phyloP scores from a whole-genome alignment of 176 grass and related monocot genomes.

The Dactylis glomerata region DNA sequence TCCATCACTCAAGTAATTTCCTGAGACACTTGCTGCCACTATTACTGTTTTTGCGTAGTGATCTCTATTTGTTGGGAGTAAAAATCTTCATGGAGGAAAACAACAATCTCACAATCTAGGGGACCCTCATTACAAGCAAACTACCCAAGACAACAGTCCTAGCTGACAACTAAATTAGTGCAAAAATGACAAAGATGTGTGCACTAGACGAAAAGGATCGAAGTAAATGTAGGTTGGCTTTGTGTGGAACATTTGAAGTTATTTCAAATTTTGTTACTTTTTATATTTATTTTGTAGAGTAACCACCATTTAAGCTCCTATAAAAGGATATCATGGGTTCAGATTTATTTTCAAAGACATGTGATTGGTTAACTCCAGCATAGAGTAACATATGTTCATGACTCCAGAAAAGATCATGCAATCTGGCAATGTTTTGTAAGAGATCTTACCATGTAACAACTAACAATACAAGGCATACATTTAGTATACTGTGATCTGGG shows the following conservation, averaged over 20 bases:
- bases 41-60: background rate
- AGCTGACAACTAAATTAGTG: background rate
- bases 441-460: constrained; percentile 7
- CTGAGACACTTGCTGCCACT: background rate
- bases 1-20: background rate
- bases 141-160: background rate
- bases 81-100: background rate
- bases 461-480: background rate
- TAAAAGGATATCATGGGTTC: background rate
- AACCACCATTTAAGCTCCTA: background rate
- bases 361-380: background rate
- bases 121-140: background rate
- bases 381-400: constrained; percentile 2
- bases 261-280: background rate
- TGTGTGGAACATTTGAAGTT: background rate
- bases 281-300: background rate
- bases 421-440: background rate
- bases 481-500: constrained; percentile 12
- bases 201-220: background rate
- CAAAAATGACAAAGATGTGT: background rate
- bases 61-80: too few species aligned
- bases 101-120: background rate
- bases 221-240: background rate
- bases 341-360: background rate
- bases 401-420: background rate